A percentile compares a stretch with the other conserved stretches of the same genome.
Conservation (phyloP, 352 stramenopile species). For the Peronospora farinosa region DNA sequence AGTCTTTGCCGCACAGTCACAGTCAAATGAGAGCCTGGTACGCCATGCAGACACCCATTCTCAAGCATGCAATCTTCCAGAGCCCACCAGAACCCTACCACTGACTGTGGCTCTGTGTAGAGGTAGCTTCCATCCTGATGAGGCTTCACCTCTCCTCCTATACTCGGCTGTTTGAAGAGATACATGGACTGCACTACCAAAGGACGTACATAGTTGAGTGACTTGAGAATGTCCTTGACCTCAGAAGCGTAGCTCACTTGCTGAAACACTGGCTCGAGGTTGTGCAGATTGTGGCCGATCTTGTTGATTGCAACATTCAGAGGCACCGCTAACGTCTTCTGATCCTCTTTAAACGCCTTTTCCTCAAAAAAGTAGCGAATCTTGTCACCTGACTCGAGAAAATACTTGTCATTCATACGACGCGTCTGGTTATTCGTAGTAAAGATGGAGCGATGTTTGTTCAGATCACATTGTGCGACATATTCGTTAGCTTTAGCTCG, state of each 20-base stretch:
- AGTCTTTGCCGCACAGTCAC: conserved; percentile 85
- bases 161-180: conserved; percentile 94
- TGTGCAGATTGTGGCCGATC: conserved; percentile 93
- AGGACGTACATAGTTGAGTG: conserved; percentile 84
- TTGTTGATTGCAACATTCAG: conserved; percentile 90
- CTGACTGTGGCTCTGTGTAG: conserved; percentile 93
- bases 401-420: conserved; percentile 88
- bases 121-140: conserved; percentile 96
- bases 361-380: conserved; percentile 95
- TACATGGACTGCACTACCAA: conserved; percentile 95
- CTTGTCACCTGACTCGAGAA: conserved; percentile 87
- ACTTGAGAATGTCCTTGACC: conserved; percentile 68
- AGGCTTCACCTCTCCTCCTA: conserved; percentile 90
- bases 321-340: conserved; percentile 64
- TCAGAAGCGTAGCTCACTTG: conserved; percentile 75
- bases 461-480: conserved; percentile 56
- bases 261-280: conserved; percentile 80
- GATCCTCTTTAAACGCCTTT: conserved; percentile 51
- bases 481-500: conserved; percentile 44
- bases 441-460: conserved; percentile 70
- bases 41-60: conserved; percentile 93
- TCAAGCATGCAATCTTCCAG: conserved; percentile 92
- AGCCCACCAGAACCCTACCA: conserved; percentile 93
- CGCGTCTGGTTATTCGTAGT: conserved; percentile 78
- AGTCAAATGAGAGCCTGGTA: conserved; percentile 83